phyloP scores from a whole-genome alignment of 257 asterid genomes.

The Jasminum sambac region DNA sequence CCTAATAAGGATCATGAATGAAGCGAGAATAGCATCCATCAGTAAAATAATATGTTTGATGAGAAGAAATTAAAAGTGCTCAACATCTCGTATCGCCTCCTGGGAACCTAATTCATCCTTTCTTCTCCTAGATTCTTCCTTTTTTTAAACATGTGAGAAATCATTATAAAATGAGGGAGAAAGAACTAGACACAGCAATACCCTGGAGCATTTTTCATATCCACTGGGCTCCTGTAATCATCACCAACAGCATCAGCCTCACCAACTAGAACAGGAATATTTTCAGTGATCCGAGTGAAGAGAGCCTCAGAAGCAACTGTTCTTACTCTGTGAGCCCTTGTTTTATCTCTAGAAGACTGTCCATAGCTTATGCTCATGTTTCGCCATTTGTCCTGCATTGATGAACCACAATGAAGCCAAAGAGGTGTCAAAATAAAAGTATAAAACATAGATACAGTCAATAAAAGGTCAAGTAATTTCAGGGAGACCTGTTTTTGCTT shows the following conservation, averaged over 20 bases:
- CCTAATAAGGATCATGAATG: constrained; percentile 30
- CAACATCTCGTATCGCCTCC: neutral
- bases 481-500: neutral
- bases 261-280: constrained; percentile 16
- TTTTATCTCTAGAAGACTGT: constrained; percentile 36
- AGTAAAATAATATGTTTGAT: too few species aligned
- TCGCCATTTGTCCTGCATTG: constrained; percentile 65
- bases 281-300: constrained; percentile 21
- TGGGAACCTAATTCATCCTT: neutral
- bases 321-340: constrained; percentile 27
- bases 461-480: constrained; percentile 3
- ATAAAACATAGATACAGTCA: constrained; percentile 1
- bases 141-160: neutral
- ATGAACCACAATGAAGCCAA: constrained; percentile 25
- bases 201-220: constrained; percentile 26
- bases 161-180: constrained; percentile 8
- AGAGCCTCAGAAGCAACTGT: constrained; percentile 21
- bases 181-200: constrained; percentile 21
- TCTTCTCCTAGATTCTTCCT: neutral
- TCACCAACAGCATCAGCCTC: constrained; percentile 29
- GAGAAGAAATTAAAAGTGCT: neutral
- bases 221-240: constrained; percentile 28
- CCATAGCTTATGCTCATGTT: constrained; percentile 39
- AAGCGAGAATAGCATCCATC: neutral
- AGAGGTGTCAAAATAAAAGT: constrained; percentile 1